Base-by-base conservation (phyloP, 805 yeast genomes). In the Kodamaea restingae region DNA sequence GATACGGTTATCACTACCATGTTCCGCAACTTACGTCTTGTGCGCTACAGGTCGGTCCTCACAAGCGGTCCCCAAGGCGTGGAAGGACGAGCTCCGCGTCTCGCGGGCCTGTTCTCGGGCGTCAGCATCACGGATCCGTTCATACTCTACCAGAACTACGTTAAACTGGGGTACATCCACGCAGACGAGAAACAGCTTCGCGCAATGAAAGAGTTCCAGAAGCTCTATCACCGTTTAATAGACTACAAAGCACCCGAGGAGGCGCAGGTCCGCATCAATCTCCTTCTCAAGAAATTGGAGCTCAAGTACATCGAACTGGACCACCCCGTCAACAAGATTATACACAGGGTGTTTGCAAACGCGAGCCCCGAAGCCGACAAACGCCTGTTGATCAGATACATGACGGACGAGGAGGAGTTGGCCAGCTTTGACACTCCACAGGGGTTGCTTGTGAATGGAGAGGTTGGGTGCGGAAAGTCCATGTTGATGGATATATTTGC, bases 401-500 rank as follows among this genome's bases (percentile, higher is more conserved):
- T 83, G 15, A 67, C 77, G 0, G 83, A 80, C 50, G 85, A 81
- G 46, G 84, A 80, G 42, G 83, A 78, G 46, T 52, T 81, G 22
- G 49, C 58, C 4, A 65, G 73, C 39, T 64, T 78, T 40, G 66
- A 73, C 1, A 68, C 84, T 0, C 88, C 88, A 0, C 81, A 74
- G 41, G 90, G 90, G 0, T 58, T 83, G 4, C 53, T 80, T 33
- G 55, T 80, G 4, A 78, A 76, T 56, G 85, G 84, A 3, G 84
- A 75, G 42, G 85, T 79, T 3, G 90, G 90, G 0, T 78, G 84
- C 47, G 90, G 90, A 1, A 83, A 83, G 52, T 77, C 86, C 1
- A 75, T 83, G 81, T 55, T 83, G 35, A 75, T 83, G 76, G 88
- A 82, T 48, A 73, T 83, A 15, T 82, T 83, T 60, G 87, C 88